Evolutionary conservation across 208 protist species (phyloP).

Genomic region (Trichomonas vaginalis): DNA sequence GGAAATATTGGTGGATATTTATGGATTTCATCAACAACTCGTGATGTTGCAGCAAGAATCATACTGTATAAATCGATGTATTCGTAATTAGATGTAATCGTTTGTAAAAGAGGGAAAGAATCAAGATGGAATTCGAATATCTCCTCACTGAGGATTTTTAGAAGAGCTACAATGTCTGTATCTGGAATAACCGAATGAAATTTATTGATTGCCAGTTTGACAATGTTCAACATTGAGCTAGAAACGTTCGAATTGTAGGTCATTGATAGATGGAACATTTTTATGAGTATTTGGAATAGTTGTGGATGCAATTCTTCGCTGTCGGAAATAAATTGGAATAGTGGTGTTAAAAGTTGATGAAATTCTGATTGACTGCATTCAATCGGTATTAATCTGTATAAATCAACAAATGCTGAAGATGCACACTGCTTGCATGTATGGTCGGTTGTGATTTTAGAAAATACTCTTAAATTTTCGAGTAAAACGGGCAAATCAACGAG

Average conservation of each 20-base stretch:
- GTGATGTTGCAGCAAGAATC: neutral
- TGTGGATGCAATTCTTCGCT: neutral
- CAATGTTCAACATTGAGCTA: neutral
- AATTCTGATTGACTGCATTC: neutral
- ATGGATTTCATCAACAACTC: neutral
- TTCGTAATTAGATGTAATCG: neutral
- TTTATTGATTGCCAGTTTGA: neutral
- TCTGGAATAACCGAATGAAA: neutral
- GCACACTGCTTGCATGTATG: neutral
- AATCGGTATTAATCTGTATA: neutral
- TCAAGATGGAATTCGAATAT: neutral
- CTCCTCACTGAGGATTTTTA: neutral
- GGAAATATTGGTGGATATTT: neutral
- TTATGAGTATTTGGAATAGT: neutral
- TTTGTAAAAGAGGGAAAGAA: neutral
- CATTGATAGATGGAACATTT: neutral
- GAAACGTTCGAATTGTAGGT: neutral
- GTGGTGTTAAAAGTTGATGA: neutral
- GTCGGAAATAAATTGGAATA: neutral
- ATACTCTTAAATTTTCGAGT: neutral
- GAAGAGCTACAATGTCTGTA: neutral
- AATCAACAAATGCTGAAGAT: neutral
- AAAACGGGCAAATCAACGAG: neutral
- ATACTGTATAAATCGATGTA: neutral
- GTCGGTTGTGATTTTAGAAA: neutral